Base-by-base conservation (phyloP, 306 rosid genomes). In the Gynostemma pentaphyllum region DNA sequence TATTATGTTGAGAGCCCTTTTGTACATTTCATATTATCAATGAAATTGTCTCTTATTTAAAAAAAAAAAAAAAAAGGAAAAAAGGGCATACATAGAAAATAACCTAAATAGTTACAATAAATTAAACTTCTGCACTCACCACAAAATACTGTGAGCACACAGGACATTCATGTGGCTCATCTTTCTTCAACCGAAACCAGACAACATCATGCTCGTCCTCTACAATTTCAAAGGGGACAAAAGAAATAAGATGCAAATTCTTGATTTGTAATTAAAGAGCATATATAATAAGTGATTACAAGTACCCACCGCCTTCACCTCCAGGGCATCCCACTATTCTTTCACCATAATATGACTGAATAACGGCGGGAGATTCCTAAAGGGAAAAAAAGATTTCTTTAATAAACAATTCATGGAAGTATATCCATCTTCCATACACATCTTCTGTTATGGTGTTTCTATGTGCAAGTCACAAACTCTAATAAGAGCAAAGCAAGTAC, bases 101-200 rank as follows among this genome's bases (percentile, higher is more conserved):
- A 37, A 61, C 66, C 16, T 29, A 34, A 16, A 32, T 32, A 49
- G 9, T 13, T 6, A 42, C 9, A 45, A 13, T 45, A 15, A 53
- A 19, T 14, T 27, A 30, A 23, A 52, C 6, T 26, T 16, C 32
- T 22, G 6, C 4, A 22, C 63, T 75, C 42, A 76, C 84, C 81
- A 53, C 67, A 65, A 80, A 76, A 54, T 73, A 64, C 34, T 80
- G 84, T 4, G 70, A 60, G 69, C 83, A 81, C 59, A 78, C 78
- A 5, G 76, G 76, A 67, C 83, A 78, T 72, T 78, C 86, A 36
- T 69, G 78, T 8, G 78, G 68, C 67, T 77, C 70, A 42, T 68
- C 80, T 66, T 74, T 78, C 78, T 78, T 82, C 67, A 81, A 74
- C 78, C 86, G 76, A 63, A 78, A 77, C 86, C 86, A 81, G 39